Percentiles rank a stretch among this genome's conserved stretches.
Conservation (phyloP, 441 rosid species). For the Aquilaria agallochum region DNA sequence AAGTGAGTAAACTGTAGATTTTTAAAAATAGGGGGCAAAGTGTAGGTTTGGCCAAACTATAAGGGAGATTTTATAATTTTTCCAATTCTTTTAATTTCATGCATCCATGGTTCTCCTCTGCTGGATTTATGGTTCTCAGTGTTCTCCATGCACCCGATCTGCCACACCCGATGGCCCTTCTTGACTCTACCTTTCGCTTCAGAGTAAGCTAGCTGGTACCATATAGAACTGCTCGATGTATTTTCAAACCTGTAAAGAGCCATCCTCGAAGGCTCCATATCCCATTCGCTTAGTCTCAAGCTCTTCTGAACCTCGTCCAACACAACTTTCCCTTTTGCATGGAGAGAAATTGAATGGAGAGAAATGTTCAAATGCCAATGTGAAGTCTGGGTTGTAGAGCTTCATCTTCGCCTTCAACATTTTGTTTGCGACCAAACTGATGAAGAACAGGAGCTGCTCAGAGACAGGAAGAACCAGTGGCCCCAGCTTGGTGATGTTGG, state of each 20-base stretch:
- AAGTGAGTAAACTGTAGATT: no score
- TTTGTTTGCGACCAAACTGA: conserved; percentile 28
- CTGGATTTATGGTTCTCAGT: conserved; percentile 26
- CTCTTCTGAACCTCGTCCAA: conserved; percentile 44
- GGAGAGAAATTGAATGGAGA: conserved; percentile 44
- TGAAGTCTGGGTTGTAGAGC: conserved; percentile 48
- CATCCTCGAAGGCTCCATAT: conserved; percentile 65
- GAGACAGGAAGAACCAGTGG: conserved; percentile 48
- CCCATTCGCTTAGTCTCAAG: conserved; percentile 34
- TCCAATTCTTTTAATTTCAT: conserved; percentile 3
- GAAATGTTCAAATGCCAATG: conserved; percentile 51
- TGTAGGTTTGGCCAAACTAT: no score
- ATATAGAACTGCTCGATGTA: conserved; percentile 47
- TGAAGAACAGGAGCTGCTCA: conserved; percentile 41
- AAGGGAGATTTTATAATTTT: no score
- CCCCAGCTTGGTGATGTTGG: conserved; percentile 49
- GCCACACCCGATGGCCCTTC: conserved; percentile 39
- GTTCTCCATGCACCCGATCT: conserved; percentile 45
- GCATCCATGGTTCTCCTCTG: conserved; percentile 24
- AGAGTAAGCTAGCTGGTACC: conserved; percentile 47
- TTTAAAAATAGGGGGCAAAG: no score
- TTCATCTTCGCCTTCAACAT: conserved; percentile 32
- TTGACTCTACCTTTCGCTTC: conserved; percentile 48
- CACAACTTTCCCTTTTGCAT: conserved; percentile 51
- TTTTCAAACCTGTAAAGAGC: conserved; percentile 46